These are phyloP conservation scores for Physcia stellaris DNA, from an alignment of 495 filamentous ascomycete genomes.

Conservation along the genomic window DNA sequence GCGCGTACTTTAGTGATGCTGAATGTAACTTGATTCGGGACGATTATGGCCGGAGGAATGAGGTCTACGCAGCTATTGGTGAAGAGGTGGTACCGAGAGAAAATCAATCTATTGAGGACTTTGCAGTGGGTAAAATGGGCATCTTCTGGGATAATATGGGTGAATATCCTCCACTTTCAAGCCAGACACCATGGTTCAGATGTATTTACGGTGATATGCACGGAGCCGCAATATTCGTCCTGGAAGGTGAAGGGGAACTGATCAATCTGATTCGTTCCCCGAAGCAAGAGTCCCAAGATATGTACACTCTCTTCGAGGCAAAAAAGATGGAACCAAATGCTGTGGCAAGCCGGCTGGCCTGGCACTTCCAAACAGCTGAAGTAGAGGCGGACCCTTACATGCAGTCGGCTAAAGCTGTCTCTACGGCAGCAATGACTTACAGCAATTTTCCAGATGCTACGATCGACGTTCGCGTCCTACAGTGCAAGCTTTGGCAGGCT, in stretches of 20 bases:
- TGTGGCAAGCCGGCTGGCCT: not conserved
- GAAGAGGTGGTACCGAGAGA: not conserved
- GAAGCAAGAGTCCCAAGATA: not conserved
- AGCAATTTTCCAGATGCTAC: conserved; percentile 11
- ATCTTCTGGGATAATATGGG: not conserved
- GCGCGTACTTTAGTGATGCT: not conserved
- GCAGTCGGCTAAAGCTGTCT: conserved; percentile 9
- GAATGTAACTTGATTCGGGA: not conserved
- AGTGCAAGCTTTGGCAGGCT: not conserved
- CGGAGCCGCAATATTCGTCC: conserved; percentile 1
- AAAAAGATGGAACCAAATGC: not conserved
- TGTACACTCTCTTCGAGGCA: not conserved
- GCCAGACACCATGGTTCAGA: not conserved
- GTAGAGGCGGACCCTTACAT: conserved; percentile 1
- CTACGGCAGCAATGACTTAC: conserved; percentile 9
- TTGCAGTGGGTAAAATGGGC: not conserved
- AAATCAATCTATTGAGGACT: not conserved
- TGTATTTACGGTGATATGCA: not conserved
- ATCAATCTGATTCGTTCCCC: not conserved
- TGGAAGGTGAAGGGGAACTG: not conserved
- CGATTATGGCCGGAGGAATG: not conserved
- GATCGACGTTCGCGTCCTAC: conserved; percentile 5
- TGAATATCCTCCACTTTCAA: not conserved
- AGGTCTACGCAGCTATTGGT: not conserved
- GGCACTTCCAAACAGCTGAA: not conserved